Evolutionary conservation across 2,329 filamentous ascomycete species (phyloP), one percentile per base, ranked within the genome.

Genomic region (Colletotrichum sp.): DNA sequence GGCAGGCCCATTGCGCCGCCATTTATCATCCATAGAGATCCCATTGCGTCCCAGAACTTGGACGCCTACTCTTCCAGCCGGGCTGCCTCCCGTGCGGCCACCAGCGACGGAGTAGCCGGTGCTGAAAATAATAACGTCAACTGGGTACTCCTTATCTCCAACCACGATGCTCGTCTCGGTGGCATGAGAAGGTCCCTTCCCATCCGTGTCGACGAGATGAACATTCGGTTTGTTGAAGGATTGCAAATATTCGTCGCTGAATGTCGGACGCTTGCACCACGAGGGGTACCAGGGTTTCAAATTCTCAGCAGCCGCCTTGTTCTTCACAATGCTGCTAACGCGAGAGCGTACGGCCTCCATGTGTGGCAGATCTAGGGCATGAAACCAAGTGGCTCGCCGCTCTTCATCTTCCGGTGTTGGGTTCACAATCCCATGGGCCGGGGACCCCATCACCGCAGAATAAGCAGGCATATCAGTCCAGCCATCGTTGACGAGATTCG

Each of bases 261-360:
- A 93, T 57, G 85, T 88, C 0, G 92, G 91, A 0, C 92, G 88
- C 81, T 94, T 93, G 84, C 92, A 93, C 87, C 89, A 92, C 0
- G 83, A 83, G 1, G 89, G 87, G 79, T 93, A 93, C 89, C 90
- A 92, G 0, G 91, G 85, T 79, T 91, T 90, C 5, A 93, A 85
- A 5, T 81, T 85, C 28, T 86, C 85, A 0, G 92, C 91, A 0
- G 87, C 90, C 1, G 80, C 82, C 7, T 81, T 80, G 77, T 93
- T 87, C 34, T 87, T 82, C 21, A 93, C 90, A 24, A 89, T 81
- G 0, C 83, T 78, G n/a, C 88, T 86, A 13, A 88, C 84, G 7
- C 89, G 86, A 6, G 81, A 80, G 4, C 90, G 87, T 18, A 89
- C 81, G 2, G 80, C 73, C 24, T 91, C 86, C 71, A 84, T 81